These are phyloP conservation scores for Pythium monospermum DNA, from an alignment of 352 stramenopile species.

Conservation along the genomic window DNA sequence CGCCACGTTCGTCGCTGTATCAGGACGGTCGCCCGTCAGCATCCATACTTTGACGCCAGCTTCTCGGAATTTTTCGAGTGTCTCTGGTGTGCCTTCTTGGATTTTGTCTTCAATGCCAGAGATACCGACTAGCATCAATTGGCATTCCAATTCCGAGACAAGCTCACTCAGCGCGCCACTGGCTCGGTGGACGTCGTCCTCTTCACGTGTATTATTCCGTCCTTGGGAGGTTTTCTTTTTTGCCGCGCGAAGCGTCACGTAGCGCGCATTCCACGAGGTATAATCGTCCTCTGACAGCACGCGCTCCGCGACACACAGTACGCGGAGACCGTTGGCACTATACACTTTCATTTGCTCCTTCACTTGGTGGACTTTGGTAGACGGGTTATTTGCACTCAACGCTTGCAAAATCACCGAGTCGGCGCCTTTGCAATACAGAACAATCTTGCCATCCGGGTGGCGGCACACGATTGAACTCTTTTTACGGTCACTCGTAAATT, in stretches of 20 bases:
- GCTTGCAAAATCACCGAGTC: conserved; percentile 79
- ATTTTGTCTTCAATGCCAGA: conserved; percentile 70
- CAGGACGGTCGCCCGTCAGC: conserved; percentile 56
- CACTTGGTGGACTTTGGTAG: conserved; percentile 19
- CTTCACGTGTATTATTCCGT: neutral
- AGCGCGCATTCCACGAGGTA: conserved; percentile 30
- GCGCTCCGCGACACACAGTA: conserved; percentile 62
- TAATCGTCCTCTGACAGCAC: conserved; percentile 53
- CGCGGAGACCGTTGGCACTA: conserved; percentile 55
- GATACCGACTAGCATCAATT: conserved; percentile 47
- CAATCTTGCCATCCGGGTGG: conserved; percentile 24
- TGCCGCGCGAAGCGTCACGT: neutral
- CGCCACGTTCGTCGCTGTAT: conserved; percentile 65
- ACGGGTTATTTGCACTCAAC: conserved; percentile 27
- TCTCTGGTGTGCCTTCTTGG: conserved; percentile 48
- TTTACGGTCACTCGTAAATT: conserved; percentile 64
- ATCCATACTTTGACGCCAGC: conserved; percentile 77
- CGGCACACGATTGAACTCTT: conserved; percentile 59
- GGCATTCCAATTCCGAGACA: conserved; percentile 39
- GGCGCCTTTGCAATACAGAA: conserved; percentile 81
- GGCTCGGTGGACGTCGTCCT: conserved; percentile 1
- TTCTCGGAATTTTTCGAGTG: conserved; percentile 50
- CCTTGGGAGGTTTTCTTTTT: conserved; percentile 4
- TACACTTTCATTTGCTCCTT: conserved; percentile 52
- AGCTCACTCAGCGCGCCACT: conserved; percentile 33